Evolutionary conservation across 306 rosid genomes (phyloP).

Genomic region (Acacia melanoxylon): DNA sequence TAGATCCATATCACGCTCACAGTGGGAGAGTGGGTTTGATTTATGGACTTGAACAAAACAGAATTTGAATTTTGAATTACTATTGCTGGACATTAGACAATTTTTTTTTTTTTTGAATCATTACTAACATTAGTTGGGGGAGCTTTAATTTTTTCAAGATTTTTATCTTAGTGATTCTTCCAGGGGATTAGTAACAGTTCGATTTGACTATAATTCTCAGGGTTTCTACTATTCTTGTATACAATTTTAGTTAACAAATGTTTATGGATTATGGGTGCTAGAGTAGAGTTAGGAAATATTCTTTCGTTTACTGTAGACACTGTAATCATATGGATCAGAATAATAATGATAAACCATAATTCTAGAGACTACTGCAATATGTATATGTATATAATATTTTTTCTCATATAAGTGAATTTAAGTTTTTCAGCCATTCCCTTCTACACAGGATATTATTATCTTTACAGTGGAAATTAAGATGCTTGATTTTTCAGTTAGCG

Average conservation of each 20-base stretch:
- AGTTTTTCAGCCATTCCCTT: not conserved
- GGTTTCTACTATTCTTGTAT: slow-evolving; percentile 22
- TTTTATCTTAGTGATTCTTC: slow-evolving; percentile 11
- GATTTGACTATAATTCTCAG: slow-evolving; percentile 1
- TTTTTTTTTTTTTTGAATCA: not conserved
- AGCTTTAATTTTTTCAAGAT: slow-evolving; percentile 5
- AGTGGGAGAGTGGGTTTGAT: slow-evolving; percentile 25
- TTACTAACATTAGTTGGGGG: slow-evolving; percentile 14
- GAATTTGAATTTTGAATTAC: not conserved
- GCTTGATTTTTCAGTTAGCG: slow-evolving; percentile 9
- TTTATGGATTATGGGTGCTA: not conserved
- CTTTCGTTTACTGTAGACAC: not conserved
- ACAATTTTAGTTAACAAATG: slow-evolving; percentile 6
- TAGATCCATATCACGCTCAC: slow-evolving; percentile 8
- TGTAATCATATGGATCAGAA: not conserved
- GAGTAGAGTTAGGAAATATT: not conserved
- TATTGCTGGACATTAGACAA: not conserved
- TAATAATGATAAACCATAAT: not conserved
- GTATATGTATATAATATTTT: not conserved
- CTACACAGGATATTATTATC: not conserved
- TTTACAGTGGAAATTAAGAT: not conserved
- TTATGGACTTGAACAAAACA: not conserved
- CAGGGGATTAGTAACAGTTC: not conserved
- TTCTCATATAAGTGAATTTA: not conserved
- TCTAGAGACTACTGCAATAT: not conserved